Base-by-base conservation (phyloP, 1,284 basidiomycete species). In the Volvariella volvacea region DNA sequence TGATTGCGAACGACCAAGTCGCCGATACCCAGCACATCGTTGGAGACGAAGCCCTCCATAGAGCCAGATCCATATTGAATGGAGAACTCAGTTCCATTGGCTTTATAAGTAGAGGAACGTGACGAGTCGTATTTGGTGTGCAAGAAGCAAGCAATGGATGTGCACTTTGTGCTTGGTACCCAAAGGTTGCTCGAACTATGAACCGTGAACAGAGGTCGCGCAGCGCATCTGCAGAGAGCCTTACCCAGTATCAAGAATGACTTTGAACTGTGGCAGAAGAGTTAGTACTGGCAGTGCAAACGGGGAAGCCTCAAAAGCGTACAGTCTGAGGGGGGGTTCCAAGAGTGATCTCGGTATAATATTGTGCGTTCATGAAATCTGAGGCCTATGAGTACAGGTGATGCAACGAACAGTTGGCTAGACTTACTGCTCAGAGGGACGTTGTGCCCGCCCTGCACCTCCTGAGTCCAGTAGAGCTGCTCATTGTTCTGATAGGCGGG, bases 361-460 rank as follows among this genome's bases (percentile, higher is more conserved):
- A 98, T 67, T 99, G 95, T 21, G 95, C 94, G 62, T 98, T 98
- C 80, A 96, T 83, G 71, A 92, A 99, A 74, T 99, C 94, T 76
- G 44, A 32, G 36, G 44, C 33, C 32, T 19, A 31, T 37, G 46
- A 30, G 33, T 31, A 14, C 43, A 37, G 41, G 33, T 25, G 45
- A 37, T 32, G 21, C 8, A 42, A n/a, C 10, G 37, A 17, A 43
- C 15, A 45, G 22, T 41, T 21, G 30, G 45, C 15, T 28, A 21
- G 20, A 78, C 89, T 52, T 58, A 96, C 93, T 95, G 59, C 76
- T 87, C 41, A 99, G 76, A 48, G 95, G 95, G 39, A 98, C 90
- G 42, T 71, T 69, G 65, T 99, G 95, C 32, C 92, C 92, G 46
- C 82, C 87, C 50, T 86, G 80, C 51, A 77, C 61, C 45, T 85